phyloP scores from a whole-genome alignment of 805 yeast genomes.

The Pichia phayaonensis region DNA sequence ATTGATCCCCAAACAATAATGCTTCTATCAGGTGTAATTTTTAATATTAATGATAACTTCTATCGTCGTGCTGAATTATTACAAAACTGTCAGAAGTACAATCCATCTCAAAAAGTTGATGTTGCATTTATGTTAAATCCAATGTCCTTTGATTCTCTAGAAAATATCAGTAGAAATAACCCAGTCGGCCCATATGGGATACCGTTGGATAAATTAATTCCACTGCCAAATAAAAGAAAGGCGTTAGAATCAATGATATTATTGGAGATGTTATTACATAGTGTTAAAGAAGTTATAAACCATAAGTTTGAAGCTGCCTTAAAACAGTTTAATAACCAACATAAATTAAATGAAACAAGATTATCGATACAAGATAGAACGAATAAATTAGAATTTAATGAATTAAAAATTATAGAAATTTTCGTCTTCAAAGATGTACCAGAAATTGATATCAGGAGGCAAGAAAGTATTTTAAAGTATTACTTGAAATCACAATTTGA shows the following conservation, averaged over 20 bases:
- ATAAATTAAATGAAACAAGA: constrained; percentile 18
- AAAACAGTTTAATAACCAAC: constrained; percentile 8
- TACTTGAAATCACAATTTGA: constrained; percentile 20
- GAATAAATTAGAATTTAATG: constrained; percentile 3
- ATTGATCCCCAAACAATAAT: constrained; percentile 32
- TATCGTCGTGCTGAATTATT: constrained; percentile 33
- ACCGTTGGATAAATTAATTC: constrained; percentile 3
- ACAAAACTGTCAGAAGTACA: constrained; percentile 34
- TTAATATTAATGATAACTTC: constrained; percentile 33
- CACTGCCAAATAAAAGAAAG: constrained; percentile 23
- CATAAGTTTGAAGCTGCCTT: constrained; percentile 16
- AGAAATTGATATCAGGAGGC: constrained; percentile 9
- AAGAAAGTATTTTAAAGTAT: constrained; percentile 17
- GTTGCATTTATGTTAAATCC: constrained; percentile 33
- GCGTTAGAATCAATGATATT: constrained; percentile 21
- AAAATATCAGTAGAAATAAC: constrained; percentile 14
- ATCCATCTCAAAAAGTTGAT: constrained; percentile 32
- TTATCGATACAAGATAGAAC: constrained; percentile 5
- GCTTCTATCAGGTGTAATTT: constrained; percentile 33
- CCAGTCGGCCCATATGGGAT: constrained; percentile 8
- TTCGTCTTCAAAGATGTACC: constrained; percentile 6
- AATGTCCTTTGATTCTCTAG: constrained; percentile 28
- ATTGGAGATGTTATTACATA: constrained; percentile 23
- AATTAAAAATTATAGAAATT: constrained; percentile 9
- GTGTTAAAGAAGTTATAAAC: constrained; percentile 23